These are phyloP conservation scores for Aphanomyces invadans DNA, from an alignment of 352 stramenopile species.

Conservation along the genomic window DNA sequence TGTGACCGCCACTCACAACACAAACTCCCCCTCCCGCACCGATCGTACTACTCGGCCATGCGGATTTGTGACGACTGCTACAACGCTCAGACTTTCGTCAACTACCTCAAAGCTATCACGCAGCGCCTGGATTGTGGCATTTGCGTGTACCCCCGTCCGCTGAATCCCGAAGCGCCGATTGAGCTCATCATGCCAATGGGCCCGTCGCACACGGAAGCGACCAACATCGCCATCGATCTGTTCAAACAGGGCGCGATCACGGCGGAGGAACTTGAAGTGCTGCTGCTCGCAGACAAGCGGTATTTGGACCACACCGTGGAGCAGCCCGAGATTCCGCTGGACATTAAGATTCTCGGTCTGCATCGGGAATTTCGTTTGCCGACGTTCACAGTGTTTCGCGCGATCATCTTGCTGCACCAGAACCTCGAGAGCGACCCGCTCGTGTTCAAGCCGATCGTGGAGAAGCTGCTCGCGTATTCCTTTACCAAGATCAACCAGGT, in stretches of 20 bases:
- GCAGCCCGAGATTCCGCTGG: slow-evolving; percentile 75
- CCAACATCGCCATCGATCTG: slow-evolving; percentile 82
- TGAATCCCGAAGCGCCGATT: slow-evolving; percentile 76
- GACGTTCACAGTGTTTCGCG: slow-evolving; percentile 74
- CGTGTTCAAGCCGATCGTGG: slow-evolving; percentile 81
- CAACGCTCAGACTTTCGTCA: slow-evolving; percentile 76
- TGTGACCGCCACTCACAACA: slow-evolving; percentile 77
- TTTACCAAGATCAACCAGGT: slow-evolving; percentile 87
- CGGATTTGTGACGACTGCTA: slow-evolving; percentile 81
- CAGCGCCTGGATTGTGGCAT: slow-evolving; percentile 79
- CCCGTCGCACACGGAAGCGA: slow-evolving; percentile 65
- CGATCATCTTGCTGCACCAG: slow-evolving; percentile 77
- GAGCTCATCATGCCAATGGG: slow-evolving; percentile 85
- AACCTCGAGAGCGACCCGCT: slow-evolving; percentile 79
- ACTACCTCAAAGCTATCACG: slow-evolving; percentile 78
- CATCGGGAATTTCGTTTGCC: slow-evolving; percentile 81
- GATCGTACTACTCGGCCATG: slow-evolving; percentile 75
- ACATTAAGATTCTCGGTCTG: slow-evolving; percentile 76
- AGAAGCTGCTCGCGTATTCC: slow-evolving; percentile 76
- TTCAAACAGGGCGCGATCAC: slow-evolving; percentile 77
- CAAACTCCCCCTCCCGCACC: slow-evolving; percentile 71
- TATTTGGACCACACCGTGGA: slow-evolving; percentile 81
- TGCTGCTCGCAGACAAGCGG: slow-evolving; percentile 68
- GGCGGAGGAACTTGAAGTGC: slow-evolving; percentile 80
- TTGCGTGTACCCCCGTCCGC: slow-evolving; percentile 75